phyloP scores from a whole-genome alignment of 2,329 filamentous ascomycete genomes.

The Aspergillus aculeatus region DNA sequence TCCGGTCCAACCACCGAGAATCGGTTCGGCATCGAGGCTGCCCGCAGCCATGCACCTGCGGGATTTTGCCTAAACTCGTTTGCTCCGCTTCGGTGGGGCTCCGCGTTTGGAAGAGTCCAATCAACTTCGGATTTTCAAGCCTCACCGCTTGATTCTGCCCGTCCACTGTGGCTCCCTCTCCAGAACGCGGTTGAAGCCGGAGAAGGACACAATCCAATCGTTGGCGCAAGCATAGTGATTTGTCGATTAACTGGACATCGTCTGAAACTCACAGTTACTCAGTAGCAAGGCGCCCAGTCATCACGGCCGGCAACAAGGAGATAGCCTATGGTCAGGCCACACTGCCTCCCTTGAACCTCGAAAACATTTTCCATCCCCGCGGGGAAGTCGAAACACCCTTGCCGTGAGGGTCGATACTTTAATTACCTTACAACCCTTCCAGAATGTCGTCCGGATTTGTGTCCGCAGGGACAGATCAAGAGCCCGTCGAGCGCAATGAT shows the following conservation, averaged over 20 bases:
- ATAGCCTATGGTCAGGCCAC: neutral
- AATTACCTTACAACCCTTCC: neutral
- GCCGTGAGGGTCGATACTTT: neutral
- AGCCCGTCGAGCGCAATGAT: conserved; percentile 42
- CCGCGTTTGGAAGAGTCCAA: neutral
- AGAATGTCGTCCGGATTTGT: conserved; percentile 49
- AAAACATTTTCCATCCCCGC: neutral
- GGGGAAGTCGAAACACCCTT: neutral
- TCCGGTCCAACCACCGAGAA: neutral
- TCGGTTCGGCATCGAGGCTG: neutral
- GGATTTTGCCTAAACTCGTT: conserved; percentile 10
- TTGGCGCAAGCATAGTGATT: neutral
- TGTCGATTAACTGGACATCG: neutral
- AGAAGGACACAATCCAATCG: neutral
- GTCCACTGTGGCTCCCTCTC: conserved; percentile 3
- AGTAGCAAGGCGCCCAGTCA: neutral
- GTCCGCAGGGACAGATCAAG: conserved; percentile 43
- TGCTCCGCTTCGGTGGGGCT: neutral
- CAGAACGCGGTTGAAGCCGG: conserved; percentile 5
- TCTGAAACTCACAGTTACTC: neutral
- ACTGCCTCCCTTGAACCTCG: neutral
- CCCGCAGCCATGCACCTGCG: neutral
- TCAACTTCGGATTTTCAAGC: neutral
- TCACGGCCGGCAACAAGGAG: neutral
- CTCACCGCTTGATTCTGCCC: conserved; percentile 15